These are phyloP conservation scores for Neocatenulostroma microsporum DNA, from an alignment of 2,329 filamentous ascomycete species.

Conservation along the genomic window DNA sequence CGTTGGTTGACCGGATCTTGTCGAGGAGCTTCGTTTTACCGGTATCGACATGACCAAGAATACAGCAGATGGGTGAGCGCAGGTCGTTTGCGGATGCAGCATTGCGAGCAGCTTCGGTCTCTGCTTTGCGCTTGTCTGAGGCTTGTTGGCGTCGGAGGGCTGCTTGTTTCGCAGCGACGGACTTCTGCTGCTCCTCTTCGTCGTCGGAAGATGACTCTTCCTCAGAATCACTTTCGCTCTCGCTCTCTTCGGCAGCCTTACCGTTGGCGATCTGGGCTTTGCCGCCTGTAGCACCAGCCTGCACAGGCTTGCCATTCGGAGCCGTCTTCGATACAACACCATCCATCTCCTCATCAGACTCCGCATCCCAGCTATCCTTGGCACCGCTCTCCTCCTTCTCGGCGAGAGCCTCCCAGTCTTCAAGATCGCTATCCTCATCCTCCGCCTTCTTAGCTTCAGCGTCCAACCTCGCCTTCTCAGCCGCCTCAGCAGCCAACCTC, in stretches of 20 bases:
- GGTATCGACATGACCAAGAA: slow-evolving; percentile 98
- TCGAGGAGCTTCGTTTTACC: slow-evolving; percentile 99
- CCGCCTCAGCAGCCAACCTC: slow-evolving; percentile 69
- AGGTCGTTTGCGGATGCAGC: slow-evolving; percentile 90
- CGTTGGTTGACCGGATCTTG: slow-evolving; percentile 97
- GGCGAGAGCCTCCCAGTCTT: slow-evolving; percentile 83
- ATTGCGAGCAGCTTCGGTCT: slow-evolving; percentile 83
- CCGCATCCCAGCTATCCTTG: slow-evolving; percentile 94
- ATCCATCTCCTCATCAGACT: slow-evolving; percentile 59
- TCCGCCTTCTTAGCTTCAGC: slow-evolving; percentile 59
- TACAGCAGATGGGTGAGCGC: slow-evolving; percentile 97
- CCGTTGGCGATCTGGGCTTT: slow-evolving; percentile 24
- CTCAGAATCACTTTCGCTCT: slow-evolving; percentile 51
- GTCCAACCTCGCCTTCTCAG: slow-evolving; percentile 60
- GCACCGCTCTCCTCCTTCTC: slow-evolving; percentile 67
- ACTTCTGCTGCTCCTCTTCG: slow-evolving; percentile 61
- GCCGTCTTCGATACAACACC: slow-evolving; percentile 26
- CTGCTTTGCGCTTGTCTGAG: slow-evolving; percentile 77
- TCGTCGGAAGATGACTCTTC: slow-evolving; percentile 38
- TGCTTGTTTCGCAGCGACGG: slow-evolving; percentile 65
- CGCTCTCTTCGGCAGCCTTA: slow-evolving; percentile 35
- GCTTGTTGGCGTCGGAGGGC: slow-evolving; percentile 79
- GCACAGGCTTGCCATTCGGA: slow-evolving; percentile 29
- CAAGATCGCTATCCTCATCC: slow-evolving; percentile 57
- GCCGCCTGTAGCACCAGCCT: slow-evolving; percentile 18